These are phyloP conservation scores for Mycena metata DNA, from an alignment of 768 basidiomycete genomes.

Conservation along the genomic window DNA sequence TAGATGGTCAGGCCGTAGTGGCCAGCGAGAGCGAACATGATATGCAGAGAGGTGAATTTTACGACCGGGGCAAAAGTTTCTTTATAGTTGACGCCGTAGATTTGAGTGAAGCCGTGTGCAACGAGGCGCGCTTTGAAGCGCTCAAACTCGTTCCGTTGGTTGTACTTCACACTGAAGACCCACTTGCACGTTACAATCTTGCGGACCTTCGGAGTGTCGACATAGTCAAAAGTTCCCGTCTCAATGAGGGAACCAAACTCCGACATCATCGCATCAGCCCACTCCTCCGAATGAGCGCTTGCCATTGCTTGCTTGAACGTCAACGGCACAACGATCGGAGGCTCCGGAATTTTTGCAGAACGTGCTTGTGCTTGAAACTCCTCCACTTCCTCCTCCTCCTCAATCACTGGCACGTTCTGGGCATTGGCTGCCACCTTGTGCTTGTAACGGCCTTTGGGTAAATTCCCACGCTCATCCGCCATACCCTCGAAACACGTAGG, in stretches of 20 bases:
- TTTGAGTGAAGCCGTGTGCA: not conserved
- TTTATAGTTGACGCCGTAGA: not conserved
- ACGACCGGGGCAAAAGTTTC: not conserved
- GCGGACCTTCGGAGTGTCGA: not conserved
- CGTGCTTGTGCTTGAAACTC: not conserved
- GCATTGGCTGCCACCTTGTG: not conserved
- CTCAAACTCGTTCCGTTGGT: slow-evolving; percentile 7
- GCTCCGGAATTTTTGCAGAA: not conserved
- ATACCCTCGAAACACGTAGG: not conserved
- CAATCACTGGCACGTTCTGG: not conserved
- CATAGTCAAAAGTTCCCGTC: not conserved
- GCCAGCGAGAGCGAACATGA: not conserved
- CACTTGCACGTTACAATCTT: slow-evolving; percentile 1
- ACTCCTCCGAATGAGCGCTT: not conserved
- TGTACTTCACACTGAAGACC: not conserved
- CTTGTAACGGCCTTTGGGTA: slow-evolving; percentile 3
- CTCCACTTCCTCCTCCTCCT: slow-evolving; percentile 15
- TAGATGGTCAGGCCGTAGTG: slow-evolving; percentile 5
- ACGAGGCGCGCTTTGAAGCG: slow-evolving; percentile 1
- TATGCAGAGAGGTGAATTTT: not conserved
- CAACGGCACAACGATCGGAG: not conserved
- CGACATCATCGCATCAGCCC: not conserved
- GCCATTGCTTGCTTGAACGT: slow-evolving; percentile 8
- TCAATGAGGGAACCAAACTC: not conserved
- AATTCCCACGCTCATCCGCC: not conserved